A percentile compares a stretch with the other conserved stretches of the same genome.
Evolutionary conservation across 129 eudicot species (phyloP).

Genomic region (Centaurea solstitialis): DNA sequence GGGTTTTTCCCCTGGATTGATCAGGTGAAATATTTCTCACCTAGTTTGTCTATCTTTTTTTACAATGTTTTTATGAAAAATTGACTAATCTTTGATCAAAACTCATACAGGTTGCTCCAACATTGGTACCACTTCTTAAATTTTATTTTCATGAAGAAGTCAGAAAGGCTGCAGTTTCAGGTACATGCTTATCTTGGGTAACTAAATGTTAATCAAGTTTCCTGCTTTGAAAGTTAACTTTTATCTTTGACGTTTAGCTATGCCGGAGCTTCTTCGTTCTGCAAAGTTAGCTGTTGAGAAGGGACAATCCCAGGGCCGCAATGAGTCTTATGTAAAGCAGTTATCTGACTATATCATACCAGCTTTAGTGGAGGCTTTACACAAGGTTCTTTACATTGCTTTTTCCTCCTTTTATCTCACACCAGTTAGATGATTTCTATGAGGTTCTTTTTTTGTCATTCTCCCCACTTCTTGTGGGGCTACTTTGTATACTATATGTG

Average conservation of each 20-base stretch:
- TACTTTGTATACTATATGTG: neutral
- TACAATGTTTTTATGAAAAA: neutral
- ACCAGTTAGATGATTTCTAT: neutral
- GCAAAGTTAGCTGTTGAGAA: conserved; percentile 96
- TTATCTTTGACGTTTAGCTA: conserved; percentile 50
- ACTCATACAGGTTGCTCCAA: conserved; percentile 81
- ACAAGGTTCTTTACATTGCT: conserved; percentile 49
- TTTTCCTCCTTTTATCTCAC: neutral
- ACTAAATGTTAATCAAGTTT: neutral
- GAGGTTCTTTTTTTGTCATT: neutral
- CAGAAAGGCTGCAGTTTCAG: conserved; percentile 97
- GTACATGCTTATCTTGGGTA: conserved; percentile 24
- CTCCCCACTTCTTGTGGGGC: neutral
- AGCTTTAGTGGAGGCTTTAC: conserved; percentile 91
- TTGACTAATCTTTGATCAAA: conserved; percentile 1
- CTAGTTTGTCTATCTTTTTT: neutral
- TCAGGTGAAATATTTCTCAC: conserved; percentile 50
- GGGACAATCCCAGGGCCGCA: conserved; percentile 92
- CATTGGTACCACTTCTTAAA: conserved; percentile 86
- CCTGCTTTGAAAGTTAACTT: neutral
- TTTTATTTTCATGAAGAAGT: conserved; percentile 99
- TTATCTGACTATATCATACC: conserved; percentile 85
- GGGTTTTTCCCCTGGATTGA: conserved; percentile 99
- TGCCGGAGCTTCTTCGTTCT: conserved; percentile 96
- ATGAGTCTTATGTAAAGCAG: conserved; percentile 86